These are phyloP conservation scores for Adenanthera pavonina DNA, from an alignment of 306 rosid species.

Conservation along the genomic window DNA sequence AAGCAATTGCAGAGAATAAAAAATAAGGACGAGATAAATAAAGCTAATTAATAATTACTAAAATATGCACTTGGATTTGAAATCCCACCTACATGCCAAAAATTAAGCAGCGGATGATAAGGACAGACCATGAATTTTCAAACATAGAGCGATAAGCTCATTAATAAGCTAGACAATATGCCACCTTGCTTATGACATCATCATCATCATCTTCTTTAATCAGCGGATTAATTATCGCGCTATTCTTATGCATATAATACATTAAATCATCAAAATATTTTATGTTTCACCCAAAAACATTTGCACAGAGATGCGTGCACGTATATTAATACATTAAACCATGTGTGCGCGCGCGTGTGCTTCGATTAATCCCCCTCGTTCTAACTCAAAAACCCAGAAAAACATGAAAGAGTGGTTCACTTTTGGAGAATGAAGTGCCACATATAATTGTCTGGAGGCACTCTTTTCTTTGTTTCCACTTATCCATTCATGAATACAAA, in stretches of 20 bases:
- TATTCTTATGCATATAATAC: not conserved
- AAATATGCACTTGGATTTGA: not conserved
- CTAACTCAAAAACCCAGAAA: not conserved
- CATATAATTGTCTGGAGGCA: not conserved
- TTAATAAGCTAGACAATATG: no score
- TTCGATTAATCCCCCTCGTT: not conserved
- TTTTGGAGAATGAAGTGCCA: conserved; percentile 20
- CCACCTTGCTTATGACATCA: not conserved
- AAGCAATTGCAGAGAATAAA: not conserved
- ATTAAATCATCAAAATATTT: no score
- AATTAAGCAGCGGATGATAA: not conserved
- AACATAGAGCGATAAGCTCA: not conserved
- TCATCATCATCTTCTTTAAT: not conserved
- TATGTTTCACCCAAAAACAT: not conserved
- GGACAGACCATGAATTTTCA: not conserved
- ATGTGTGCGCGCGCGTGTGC: not conserved
- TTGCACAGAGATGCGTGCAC: conserved; percentile 29
- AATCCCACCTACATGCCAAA: not conserved
- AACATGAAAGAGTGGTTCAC: not conserved
- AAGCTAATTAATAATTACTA: no score
- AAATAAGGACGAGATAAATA: not conserved
- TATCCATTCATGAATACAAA: not conserved
- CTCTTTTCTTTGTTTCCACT: not conserved
- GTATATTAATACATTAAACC: not conserved
- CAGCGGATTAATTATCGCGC: not conserved